Conservation (phyloP, 306 rosid species). For the Begonia masoniana region DNA sequence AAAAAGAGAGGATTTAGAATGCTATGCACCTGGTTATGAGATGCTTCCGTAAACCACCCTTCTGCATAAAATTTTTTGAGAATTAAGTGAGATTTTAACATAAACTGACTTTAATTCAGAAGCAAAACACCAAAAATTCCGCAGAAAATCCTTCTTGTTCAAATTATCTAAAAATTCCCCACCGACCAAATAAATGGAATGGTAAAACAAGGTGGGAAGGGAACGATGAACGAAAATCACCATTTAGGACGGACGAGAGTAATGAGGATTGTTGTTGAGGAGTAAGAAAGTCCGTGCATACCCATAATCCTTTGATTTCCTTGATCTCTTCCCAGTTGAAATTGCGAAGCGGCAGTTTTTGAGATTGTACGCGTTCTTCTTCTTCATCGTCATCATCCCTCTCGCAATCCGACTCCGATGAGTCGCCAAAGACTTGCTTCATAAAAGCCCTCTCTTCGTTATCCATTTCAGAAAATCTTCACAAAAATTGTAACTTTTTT, state of each 20-base stretch:
- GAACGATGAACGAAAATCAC: conserved; percentile 9
- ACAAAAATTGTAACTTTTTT: too few relatives aligned
- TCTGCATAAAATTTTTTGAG: conserved; percentile 27
- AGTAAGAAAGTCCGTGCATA: conserved; percentile 44
- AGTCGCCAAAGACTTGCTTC: conserved; percentile 51
- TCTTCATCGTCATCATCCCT: conserved; percentile 17
- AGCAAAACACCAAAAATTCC: not conserved
- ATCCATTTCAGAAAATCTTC: not conserved
- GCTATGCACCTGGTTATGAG: conserved; percentile 39
- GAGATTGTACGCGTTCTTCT: conserved; percentile 1
- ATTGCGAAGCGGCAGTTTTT: not conserved
- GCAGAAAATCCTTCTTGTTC: not conserved
- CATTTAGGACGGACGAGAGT: conserved; percentile 40
- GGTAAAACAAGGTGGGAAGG: not conserved
- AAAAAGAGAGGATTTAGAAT: not conserved
- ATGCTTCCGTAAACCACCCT: conserved; percentile 45
- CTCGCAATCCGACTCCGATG: conserved; percentile 18
- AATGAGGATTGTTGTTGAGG: conserved; percentile 28
- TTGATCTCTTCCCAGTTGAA: conserved; percentile 21
- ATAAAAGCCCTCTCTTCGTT: conserved; percentile 7
- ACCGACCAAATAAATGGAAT: not conserved
- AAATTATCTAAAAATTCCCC: not conserved
- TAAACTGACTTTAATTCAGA: not conserved
- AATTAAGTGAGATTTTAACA: conserved; percentile 5
- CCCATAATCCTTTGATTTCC: conserved; percentile 53